Evolutionary conservation across 768 basidiomycete genomes (phyloP).

Genomic region (Lactarius quietus): DNA sequence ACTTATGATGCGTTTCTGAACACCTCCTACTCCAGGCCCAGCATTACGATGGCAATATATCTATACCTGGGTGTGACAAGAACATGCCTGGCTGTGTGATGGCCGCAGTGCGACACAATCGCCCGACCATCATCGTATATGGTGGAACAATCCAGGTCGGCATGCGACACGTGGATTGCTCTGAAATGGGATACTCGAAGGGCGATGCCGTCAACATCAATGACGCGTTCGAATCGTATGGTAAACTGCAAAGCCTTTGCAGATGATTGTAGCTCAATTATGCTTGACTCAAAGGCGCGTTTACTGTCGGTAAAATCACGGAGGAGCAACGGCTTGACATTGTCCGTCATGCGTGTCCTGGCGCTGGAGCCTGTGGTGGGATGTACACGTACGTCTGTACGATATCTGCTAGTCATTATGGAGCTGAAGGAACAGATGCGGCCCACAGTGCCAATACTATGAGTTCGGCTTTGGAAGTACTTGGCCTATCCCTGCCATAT

Average conservation of each 20-base stretch:
- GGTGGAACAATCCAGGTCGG: conserved; percentile 81
- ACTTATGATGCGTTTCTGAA: not conserved
- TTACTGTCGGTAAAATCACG: conserved; percentile 66
- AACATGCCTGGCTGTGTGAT: conserved; percentile 91
- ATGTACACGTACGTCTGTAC: conserved; percentile 67
- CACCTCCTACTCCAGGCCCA: conserved; percentile 53
- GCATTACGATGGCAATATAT: conserved; percentile 85
- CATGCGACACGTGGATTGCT: conserved; percentile 73
- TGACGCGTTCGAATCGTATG: conserved; percentile 83
- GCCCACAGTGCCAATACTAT: conserved; percentile 72
- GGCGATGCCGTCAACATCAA: conserved; percentile 84
- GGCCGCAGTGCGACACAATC: conserved; percentile 81
- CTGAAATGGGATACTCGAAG: conserved; percentile 67
- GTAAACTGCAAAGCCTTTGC: conserved; percentile 36
- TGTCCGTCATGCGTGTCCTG: conserved; percentile 81
- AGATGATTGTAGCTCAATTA: not conserved
- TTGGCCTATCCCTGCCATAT: conserved; percentile 84
- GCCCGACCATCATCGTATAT: conserved; percentile 85
- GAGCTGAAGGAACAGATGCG: not conserved
- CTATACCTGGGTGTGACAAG: conserved; percentile 87
- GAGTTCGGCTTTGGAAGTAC: conserved; percentile 78
- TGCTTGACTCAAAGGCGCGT: conserved; percentile 54
- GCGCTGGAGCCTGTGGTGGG: conserved; percentile 80
- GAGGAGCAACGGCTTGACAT: conserved; percentile 84
- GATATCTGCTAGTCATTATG: too few species aligned